phyloP scores from a whole-genome alignment of 164 flowering plant genomes.

The Warburgia ugandensis region DNA sequence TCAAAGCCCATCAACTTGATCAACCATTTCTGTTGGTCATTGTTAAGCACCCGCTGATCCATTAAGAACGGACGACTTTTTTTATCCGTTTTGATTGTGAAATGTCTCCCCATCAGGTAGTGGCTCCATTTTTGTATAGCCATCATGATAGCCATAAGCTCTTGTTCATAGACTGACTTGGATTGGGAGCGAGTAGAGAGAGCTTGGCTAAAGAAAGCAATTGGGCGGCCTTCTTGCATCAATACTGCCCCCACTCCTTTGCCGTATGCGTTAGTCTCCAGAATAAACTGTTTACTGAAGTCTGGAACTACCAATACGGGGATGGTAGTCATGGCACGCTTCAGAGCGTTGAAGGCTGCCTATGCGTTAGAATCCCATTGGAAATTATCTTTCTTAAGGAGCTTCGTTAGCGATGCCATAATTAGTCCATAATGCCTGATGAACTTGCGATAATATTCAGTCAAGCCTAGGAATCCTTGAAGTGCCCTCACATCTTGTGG shows the following conservation, averaged over 20 bases:
- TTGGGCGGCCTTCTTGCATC: neutral
- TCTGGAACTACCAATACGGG: neutral
- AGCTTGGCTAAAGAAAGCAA: no score
- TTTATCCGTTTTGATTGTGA: no score
- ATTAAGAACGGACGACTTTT: no score
- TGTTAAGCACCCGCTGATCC: no score
- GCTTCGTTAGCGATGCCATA: neutral
- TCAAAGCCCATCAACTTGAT: no score
- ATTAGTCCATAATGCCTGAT: neutral
- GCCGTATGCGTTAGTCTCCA: neutral
- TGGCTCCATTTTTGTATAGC: no score
- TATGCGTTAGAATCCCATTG: neutral
- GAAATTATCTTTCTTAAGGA: neutral
- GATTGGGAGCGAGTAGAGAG: no score
- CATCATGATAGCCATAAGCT: no score
- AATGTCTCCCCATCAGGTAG: no score
- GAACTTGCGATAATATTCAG: neutral
- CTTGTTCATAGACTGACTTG: no score
- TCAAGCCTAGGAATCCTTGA: neutral
- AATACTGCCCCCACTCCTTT: neutral
- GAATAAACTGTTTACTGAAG: neutral
- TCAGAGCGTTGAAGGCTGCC: neutral
- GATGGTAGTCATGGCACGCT: neutral
- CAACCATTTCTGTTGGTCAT: no score
- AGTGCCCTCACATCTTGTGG: no score